phyloP scores from a whole-genome alignment of 345 rosid genomes.

The Microthlaspi erraticum region DNA sequence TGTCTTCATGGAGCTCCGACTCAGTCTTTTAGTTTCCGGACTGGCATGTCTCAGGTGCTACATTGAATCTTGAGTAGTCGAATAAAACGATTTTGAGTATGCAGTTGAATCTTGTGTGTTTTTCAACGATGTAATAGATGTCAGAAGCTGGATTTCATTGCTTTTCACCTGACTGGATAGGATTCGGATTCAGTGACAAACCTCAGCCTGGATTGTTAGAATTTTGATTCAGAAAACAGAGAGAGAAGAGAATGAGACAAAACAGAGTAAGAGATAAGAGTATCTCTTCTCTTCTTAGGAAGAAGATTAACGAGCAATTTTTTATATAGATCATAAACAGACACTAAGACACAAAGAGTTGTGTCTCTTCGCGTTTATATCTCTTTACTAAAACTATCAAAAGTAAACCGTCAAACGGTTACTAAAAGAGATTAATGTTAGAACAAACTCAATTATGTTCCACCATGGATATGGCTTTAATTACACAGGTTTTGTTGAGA shows the following conservation, averaged over 20 bases:
- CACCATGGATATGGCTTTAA: constrained; percentile 88
- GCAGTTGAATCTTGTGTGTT: constrained; percentile 25
- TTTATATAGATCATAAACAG: too few relatives aligned
- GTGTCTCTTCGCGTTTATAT: too few relatives aligned
- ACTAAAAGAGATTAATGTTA: too few relatives aligned
- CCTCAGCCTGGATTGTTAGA: constrained; percentile 98
- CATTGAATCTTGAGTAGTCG: constrained; percentile 21
- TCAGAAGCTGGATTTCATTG: constrained; percentile 86
- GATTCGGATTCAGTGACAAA: constrained; percentile 93
- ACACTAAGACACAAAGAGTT: too few relatives aligned
- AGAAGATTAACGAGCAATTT: too few relatives aligned
- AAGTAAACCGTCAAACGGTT: too few relatives aligned
- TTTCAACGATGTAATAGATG: constrained; percentile 56
- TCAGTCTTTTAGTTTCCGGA: constrained; percentile 85
- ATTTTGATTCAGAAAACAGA: too few relatives aligned
- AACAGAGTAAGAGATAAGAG: too few relatives aligned
- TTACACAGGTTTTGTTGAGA: constrained; percentile 68
- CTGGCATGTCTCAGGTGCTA: constrained; percentile 88
- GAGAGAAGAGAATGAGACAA: too few relatives aligned
- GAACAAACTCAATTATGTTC: too few relatives aligned
- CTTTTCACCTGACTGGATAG: constrained; percentile 97
- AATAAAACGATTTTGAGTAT: not conserved
- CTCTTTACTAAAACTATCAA: too few relatives aligned
- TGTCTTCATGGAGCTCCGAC: constrained; percentile 93
- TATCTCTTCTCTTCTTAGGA: too few relatives aligned